Base-by-base conservation (phyloP, 2,329 filamentous ascomycete species). In the Colletotrichum spinosum region DNA sequence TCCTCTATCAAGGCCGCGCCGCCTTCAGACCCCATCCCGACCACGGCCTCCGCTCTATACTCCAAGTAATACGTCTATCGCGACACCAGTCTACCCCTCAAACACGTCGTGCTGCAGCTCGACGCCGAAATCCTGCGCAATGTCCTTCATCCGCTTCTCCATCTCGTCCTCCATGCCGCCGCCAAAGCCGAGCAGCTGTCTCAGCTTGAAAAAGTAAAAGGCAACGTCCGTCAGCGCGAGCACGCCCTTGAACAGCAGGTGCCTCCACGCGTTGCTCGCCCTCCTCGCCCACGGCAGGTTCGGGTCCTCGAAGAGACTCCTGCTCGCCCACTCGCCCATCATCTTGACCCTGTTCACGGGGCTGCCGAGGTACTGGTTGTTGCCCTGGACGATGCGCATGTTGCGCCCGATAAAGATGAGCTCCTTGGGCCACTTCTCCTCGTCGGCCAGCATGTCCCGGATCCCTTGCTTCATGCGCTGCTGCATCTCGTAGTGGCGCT, bases 321-420 rank as follows among this genome's bases (percentile, higher is more conserved):
- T 84, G 65, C 89, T 92, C 1, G 95, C 95, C 95, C 95, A 98
- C 63, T 89, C 84, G 25, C 94, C 94, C 68, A 96, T 97, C 76
- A 97, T 94, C 81, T 97, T 97, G 77, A 98, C 88, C 1, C 96
- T 84, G 77, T 97, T 97, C 48, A 97, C 93, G 0, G 94, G 94
- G 0, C 90, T 93, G 25, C 94, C 94, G 55, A 97, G 86, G 78
- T 92, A 95, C 75, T 97, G 93, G 76, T 97, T 97, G 78, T 97
- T 97, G 6, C 90, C 93, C 78, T 97, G 94, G 2, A 97, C 94
- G 72, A 97, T 97, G 57, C 94, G 88, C 83, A 97, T 88, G 76
- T 97, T 97, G 44, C 94, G 88, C 1, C 93, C 93, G 71, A 97
- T 94, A 77, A 97, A 97, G 72, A 97, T 89, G 64, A 97, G 89